Percentiles rank a stretch among this genome's conserved stretches.
These are phyloP conservation scores for Fomitopsis serialis DNA, from an alignment of 768 basidiomycete species.

Conservation along the genomic window DNA sequence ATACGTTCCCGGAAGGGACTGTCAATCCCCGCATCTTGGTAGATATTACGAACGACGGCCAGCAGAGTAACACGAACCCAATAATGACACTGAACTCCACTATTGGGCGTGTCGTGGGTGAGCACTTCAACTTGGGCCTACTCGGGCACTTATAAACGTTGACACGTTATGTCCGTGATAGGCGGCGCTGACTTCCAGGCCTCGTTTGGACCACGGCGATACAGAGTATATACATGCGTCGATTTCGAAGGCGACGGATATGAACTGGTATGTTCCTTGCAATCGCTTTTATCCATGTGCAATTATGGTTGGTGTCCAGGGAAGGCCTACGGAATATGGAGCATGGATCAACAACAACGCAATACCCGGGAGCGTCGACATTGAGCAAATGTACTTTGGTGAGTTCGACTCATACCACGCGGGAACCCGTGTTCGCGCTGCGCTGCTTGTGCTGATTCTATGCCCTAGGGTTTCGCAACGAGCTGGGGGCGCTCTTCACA, in stretches of 20 bases:
- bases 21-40: slow-evolving; percentile 45
- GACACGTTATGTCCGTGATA: slow-evolving; percentile 11
- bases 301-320: slow-evolving; percentile 5
- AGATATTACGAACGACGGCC: slow-evolving; percentile 61
- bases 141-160: no score
- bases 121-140: neutral
- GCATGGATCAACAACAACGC: slow-evolving; percentile 48
- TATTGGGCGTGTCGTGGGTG: slow-evolving; percentile 41
- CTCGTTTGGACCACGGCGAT: slow-evolving; percentile 56
- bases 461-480: neutral
- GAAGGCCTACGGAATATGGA: slow-evolving; percentile 46
- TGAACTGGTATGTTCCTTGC: slow-evolving; percentile 9
- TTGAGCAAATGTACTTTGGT: slow-evolving; percentile 37
- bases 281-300: neutral
- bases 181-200: slow-evolving; percentile 41
- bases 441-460: neutral
- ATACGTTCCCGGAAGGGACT: slow-evolving; percentile 24
- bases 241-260: slow-evolving; percentile 51
- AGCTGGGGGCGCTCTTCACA: slow-evolving; percentile 24
- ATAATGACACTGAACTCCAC: slow-evolving; percentile 38
- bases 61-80: slow-evolving; percentile 44
- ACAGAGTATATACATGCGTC: slow-evolving; percentile 53
- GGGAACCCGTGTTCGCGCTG: no score
- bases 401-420: neutral
- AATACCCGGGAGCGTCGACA: slow-evolving; percentile 37